Conservation (phyloP, 805 yeast genomes). For the Lipomyces mesembrius region DNA sequence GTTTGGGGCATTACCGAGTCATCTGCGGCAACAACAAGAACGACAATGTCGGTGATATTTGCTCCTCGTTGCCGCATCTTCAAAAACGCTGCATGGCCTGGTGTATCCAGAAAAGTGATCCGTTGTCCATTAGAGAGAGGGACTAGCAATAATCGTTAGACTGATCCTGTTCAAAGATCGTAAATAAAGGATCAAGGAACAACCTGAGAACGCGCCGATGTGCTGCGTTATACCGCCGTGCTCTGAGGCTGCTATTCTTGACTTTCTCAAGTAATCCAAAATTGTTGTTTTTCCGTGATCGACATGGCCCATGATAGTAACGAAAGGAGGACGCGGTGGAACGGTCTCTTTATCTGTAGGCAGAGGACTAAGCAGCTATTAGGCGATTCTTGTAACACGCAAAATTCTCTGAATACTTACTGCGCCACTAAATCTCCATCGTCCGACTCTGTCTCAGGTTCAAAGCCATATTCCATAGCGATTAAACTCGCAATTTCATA, state of each 20-base stretch:
- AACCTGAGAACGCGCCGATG: conserved; percentile 87
- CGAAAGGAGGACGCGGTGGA: conserved; percentile 85
- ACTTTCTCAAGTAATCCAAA: conserved; percentile 81
- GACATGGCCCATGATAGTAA: conserved; percentile 98
- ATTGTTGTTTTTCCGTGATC: conserved; percentile 98
- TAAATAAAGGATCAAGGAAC: neutral
- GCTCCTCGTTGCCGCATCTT: conserved; percentile 98
- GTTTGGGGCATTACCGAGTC: conserved; percentile 99
- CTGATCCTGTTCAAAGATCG: neutral
- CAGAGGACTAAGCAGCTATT: conserved; percentile 32
- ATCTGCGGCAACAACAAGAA: conserved; percentile 94
- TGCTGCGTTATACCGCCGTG: conserved; percentile 98
- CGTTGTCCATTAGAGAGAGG: conserved; percentile 75
- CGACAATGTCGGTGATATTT: conserved; percentile 85
- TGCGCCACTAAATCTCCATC: conserved; percentile 40
- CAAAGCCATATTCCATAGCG: conserved; percentile 86
- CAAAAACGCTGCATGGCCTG: conserved; percentile 96
- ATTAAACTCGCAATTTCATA: conserved; percentile 83
- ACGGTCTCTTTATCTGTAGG: conserved; percentile 55
- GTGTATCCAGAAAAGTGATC: conserved; percentile 93
- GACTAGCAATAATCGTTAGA: conserved; percentile 47
- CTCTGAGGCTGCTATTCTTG: conserved; percentile 81
- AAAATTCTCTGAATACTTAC: conserved; percentile 2
- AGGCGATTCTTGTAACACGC: neutral
- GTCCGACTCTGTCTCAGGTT: conserved; percentile 54